phyloP scores from a whole-genome alignment of 345 rosid species.

The Eutrema yunnanense region DNA sequence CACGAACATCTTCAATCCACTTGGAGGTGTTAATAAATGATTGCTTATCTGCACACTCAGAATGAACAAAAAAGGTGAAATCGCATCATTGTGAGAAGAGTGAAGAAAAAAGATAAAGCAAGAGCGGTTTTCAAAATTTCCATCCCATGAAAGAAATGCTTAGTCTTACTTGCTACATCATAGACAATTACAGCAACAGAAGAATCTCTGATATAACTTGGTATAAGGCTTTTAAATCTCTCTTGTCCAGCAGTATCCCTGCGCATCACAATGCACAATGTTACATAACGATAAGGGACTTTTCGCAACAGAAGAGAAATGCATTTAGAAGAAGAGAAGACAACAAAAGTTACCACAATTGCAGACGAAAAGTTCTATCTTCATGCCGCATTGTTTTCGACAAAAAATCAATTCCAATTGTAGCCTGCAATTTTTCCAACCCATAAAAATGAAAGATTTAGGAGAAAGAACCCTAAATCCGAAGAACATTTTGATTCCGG shows the following conservation, averaged over 20 bases:
- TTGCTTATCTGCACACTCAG: conserved; percentile 50
- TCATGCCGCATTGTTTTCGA: conserved; percentile 83
- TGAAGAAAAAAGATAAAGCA: neutral
- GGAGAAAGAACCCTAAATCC: too few relatives aligned
- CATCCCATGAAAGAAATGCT: neutral
- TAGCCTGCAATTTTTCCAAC: conserved; percentile 42
- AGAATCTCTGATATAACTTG: conserved; percentile 82
- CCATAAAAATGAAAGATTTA: neutral
- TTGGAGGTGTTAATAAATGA: conserved; percentile 70
- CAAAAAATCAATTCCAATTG: conserved; percentile 81
- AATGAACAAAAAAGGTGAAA: neutral
- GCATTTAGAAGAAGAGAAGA: neutral
- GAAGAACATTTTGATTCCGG: neutral
- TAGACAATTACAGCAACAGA: conserved; percentile 83
- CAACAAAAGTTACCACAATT: conserved; percentile 47
- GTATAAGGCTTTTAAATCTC: conserved; percentile 80
- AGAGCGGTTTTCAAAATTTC: neutral
- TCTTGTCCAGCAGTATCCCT: conserved; percentile 97
- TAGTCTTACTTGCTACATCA: conserved; percentile 72
- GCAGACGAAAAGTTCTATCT: conserved; percentile 76
- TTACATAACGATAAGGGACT: neutral
- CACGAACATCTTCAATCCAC: conserved; percentile 85
- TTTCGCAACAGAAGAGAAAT: too few relatives aligned
- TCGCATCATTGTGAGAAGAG: neutral
- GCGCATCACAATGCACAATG: neutral